These are phyloP conservation scores for Clonostachys chloroleuca DNA, from an alignment of 2,329 filamentous ascomycete species.

Conservation along the genomic window DNA sequence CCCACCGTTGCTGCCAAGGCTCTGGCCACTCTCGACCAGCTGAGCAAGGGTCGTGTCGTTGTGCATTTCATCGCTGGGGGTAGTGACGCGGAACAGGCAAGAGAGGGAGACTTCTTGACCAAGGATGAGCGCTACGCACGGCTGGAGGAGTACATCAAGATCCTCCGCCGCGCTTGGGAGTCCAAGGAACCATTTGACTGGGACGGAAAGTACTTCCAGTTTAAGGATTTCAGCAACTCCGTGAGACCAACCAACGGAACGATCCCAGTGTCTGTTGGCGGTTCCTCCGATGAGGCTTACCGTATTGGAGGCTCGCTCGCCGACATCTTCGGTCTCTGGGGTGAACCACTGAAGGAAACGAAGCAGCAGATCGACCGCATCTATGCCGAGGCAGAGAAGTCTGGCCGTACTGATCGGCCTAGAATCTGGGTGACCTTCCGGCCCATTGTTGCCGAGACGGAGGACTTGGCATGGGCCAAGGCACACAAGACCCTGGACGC, in stretches of 20 bases:
- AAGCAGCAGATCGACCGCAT: constrained; percentile 58
- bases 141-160: constrained; percentile 58
- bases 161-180: constrained; percentile 53
- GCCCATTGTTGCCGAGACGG: constrained; percentile 56
- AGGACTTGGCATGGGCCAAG: constrained; percentile 58
- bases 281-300: constrained; percentile 55
- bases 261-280: constrained; percentile 55
- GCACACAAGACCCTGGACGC: constrained; percentile 50
- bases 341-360: constrained; percentile 59
- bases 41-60: constrained; percentile 51
- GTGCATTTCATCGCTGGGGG: constrained; percentile 62
- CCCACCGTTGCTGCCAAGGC: constrained; percentile 59
- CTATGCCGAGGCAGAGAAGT: constrained; percentile 53
- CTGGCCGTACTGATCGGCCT: constrained; percentile 49
- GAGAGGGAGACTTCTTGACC: constrained; percentile 53
- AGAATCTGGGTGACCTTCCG: constrained; percentile 62
- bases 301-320: constrained; percentile 52
- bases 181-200: constrained; percentile 56
- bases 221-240: constrained; percentile 51
- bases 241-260: constrained; percentile 47
- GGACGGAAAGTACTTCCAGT: constrained; percentile 55
- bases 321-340: constrained; percentile 62
- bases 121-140: constrained; percentile 55
- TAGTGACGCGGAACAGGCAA: constrained; percentile 54
- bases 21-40: constrained; percentile 56